Conservation (phyloP, 2,329 filamentous ascomycete species). For the Chaetomiaceae sp. region DNA sequence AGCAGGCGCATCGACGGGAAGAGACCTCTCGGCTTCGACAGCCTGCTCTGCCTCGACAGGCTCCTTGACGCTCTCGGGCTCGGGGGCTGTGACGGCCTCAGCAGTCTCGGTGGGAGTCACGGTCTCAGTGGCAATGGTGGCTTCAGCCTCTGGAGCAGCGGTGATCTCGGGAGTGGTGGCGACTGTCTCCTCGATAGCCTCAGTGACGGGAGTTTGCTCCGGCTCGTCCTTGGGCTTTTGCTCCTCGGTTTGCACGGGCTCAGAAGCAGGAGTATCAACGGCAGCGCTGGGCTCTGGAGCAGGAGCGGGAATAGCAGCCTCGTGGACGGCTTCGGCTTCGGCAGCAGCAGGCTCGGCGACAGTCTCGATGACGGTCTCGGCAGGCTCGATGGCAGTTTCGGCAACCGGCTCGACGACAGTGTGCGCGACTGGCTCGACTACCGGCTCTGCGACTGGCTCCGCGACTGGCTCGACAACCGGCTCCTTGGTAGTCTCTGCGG, state of each 20-base stretch:
- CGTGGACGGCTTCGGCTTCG: not conserved
- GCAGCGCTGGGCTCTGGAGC: no score
- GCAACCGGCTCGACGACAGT: no score
- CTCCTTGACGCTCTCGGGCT: not conserved
- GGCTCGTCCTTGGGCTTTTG: not conserved
- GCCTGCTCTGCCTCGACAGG: not conserved
- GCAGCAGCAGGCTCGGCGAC: no score
- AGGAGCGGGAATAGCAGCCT: not conserved
- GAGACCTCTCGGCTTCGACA: not conserved
- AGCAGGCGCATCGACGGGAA: not conserved
- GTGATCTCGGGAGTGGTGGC: no score
- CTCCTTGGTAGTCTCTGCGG: not conserved
- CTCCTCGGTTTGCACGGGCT: not conserved
- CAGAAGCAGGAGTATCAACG: not conserved
- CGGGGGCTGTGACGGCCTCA: not conserved
- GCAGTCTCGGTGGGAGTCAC: constrained; percentile 8
- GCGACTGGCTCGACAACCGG: not conserved
- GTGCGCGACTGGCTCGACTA: no score
- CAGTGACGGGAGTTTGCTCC: not conserved
- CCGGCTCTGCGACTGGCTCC: no score
- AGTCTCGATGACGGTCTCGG: no score
- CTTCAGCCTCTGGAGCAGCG: not conserved
- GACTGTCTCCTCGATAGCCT: not conserved
- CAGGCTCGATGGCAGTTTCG: no score
- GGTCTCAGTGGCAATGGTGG: not conserved